Percentiles rank a stretch among this genome's conserved stretches.
Evolutionary conservation across 1,284 basidiomycete species (phyloP).

Genomic region (Naganishia sp.): DNA sequence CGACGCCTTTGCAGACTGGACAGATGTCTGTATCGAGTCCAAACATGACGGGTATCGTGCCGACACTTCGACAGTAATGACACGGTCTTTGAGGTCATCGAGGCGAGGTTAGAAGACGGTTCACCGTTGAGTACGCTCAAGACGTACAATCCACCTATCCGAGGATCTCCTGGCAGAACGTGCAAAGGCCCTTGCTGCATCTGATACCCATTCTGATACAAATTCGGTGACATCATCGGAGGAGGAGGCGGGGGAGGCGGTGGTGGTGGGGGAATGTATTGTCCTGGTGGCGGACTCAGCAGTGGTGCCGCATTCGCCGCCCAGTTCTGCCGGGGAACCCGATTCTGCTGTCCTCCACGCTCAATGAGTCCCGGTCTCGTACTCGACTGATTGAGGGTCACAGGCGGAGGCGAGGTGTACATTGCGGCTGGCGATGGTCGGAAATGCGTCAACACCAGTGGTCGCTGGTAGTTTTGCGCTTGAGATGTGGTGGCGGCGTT

Average conservation of each 20-base stretch:
- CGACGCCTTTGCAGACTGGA: constrained; percentile 28
- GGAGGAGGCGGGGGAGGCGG: background rate
- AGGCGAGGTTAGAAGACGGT: background rate
- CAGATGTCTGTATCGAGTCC: constrained; percentile 29
- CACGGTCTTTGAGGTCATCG: constrained; percentile 3
- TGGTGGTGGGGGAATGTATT: background rate
- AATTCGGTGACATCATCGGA: background rate
- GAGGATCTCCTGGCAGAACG: constrained; percentile 29
- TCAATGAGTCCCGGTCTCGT: constrained; percentile 25
- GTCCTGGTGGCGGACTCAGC: background rate
- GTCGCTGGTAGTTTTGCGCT: constrained; percentile 32
- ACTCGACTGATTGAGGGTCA: constrained; percentile 14
- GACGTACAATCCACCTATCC: constrained; percentile 32
- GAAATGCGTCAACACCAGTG: constrained; percentile 13
- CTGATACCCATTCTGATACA: background rate
- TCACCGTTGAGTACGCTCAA: background rate
- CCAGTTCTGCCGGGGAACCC: background rate
- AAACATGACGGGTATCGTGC: constrained; percentile 26
- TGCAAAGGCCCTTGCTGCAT: constrained; percentile 9
- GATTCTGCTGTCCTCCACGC: constrained; percentile 25
- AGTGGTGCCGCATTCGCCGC: background rate
- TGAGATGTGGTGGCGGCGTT: constrained; percentile 16
- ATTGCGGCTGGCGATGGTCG: constrained; percentile 4
- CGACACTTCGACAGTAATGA: constrained; percentile 12
- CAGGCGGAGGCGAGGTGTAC: constrained; percentile 5